A percentile compares a stretch with the other conserved stretches of the same genome.
Evolutionary conservation across 1,139 yeast species (phyloP).

Genomic region (Yamadazyma triangularis): DNA sequence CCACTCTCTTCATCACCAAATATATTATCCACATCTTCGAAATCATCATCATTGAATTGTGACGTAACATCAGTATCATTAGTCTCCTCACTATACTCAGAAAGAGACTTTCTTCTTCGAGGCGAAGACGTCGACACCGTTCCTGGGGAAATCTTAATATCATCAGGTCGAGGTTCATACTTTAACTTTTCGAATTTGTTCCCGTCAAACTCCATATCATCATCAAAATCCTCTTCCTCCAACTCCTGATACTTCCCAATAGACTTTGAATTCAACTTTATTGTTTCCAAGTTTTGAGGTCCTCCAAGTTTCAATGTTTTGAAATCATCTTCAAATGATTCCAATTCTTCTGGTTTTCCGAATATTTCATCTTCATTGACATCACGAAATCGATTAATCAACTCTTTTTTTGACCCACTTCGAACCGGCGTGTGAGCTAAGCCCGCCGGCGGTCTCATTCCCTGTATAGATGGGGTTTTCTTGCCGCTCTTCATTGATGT

Average conservation of each 20-base stretch:
- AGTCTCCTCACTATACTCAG: conserved; percentile 34
- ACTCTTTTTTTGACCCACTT: background rate
- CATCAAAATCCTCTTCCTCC: conserved; percentile 9
- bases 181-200: conserved; percentile 5
- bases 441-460: background rate
- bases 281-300: conserved; percentile 13
- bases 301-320: conserved; percentile 20
- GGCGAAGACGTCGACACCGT: conserved; percentile 9
- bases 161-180: background rate
- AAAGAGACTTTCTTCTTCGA: conserved; percentile 17
- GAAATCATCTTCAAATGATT: conserved; percentile 17
- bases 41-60: conserved; percentile 37
- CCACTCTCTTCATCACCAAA: conserved; percentile 39
- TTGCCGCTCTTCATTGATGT: too few species aligned
- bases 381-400: conserved; percentile 6
- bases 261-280: conserved; percentile 5
- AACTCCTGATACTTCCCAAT: background rate
- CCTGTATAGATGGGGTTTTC: background rate
- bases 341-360: conserved; percentile 20
- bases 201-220: conserved; percentile 8
- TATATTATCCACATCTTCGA: conserved; percentile 38
- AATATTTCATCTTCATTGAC: conserved; percentile 23
- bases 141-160: conserved; percentile 5
- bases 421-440: background rate
- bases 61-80: conserved; percentile 40